Evolutionary conservation across 1,284 basidiomycete species (phyloP).

Genomic region (Cryptococcus jaspeensis): DNA sequence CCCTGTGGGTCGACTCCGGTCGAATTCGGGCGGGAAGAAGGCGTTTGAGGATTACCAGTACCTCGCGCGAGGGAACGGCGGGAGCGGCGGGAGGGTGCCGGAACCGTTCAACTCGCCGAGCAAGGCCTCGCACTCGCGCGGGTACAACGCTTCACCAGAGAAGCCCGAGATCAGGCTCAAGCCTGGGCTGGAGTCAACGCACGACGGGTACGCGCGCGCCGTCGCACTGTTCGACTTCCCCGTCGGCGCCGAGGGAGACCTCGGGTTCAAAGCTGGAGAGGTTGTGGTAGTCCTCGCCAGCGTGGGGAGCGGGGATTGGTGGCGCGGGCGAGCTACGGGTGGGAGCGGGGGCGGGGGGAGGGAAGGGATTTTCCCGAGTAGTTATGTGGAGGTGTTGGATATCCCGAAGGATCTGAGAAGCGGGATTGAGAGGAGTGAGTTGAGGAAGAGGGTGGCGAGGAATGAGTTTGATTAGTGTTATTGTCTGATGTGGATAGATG

Average conservation of each 20-base stretch:
- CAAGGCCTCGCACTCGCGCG: too few species aligned
- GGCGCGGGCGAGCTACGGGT: slow-evolving; percentile 27
- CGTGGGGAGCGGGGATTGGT: slow-evolving; percentile 78
- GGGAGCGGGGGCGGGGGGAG: slow-evolving; percentile 39
- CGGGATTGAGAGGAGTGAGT: slow-evolving; percentile 29
- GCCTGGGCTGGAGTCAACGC: slow-evolving; percentile 21
- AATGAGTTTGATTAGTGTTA: slow-evolving; percentile 26
- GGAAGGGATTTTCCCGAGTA: slow-evolving; percentile 60
- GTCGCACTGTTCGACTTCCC: slow-evolving; percentile 76
- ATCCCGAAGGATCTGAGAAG: slow-evolving; percentile 37
- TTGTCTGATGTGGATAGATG: too few species aligned
- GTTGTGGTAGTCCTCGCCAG: slow-evolving; percentile 72
- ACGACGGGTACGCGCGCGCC: slow-evolving; percentile 60
- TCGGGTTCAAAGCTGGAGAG: slow-evolving; percentile 81
- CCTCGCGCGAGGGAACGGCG: not conserved
- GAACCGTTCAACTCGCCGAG: slow-evolving; percentile 1
- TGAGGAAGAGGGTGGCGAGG: slow-evolving; percentile 33
- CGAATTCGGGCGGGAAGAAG: slow-evolving; percentile 6
- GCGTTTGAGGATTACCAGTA: slow-evolving; percentile 23
- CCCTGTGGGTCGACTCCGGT: slow-evolving; percentile 17
- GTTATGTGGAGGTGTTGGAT: slow-evolving; percentile 58
- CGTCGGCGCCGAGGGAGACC: slow-evolving; percentile 72
- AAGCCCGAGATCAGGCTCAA: slow-evolving; percentile 21
- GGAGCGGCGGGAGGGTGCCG: too few species aligned
- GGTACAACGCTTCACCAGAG: not conserved